Percentiles rank a stretch among this genome's conserved stretches.
Conservation (phyloP, 148 eudicot species). For the Simmondsia chinensis region DNA sequence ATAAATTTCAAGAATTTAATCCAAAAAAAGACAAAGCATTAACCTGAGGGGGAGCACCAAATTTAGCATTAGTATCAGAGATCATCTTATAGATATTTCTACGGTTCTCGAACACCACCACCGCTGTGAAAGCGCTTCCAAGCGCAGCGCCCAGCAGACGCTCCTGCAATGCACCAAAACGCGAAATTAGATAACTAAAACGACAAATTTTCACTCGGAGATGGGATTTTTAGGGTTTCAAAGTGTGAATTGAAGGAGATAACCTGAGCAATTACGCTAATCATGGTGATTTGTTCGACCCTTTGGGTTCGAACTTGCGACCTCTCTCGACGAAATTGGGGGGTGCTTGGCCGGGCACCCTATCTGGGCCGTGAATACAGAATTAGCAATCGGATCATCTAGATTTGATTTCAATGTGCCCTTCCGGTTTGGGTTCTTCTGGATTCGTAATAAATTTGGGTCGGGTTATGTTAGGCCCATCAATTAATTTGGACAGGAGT, state of each 20-base stretch:
- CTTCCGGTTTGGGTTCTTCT: too few species aligned
- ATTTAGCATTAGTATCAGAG: slow-evolving; percentile 28
- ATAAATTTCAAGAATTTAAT: not conserved
- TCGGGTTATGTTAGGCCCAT: too few species aligned
- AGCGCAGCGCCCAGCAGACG: slow-evolving; percentile 63
- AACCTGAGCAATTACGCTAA: slow-evolving; percentile 74
- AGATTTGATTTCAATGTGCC: too few species aligned
- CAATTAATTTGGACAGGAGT: too few species aligned
- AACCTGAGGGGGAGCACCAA: slow-evolving; percentile 33
- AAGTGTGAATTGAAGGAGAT: not conserved
- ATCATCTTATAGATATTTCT: slow-evolving; percentile 38
- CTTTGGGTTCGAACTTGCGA: not conserved
- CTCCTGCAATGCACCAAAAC: slow-evolving; percentile 36
- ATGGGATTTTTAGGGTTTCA: not conserved
- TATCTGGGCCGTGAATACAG: too few species aligned
- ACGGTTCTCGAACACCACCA: slow-evolving; percentile 44
- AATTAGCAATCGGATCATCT: too few species aligned
- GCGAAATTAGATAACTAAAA: not conserved
- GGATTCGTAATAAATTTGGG: too few species aligned
- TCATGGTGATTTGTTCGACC: slow-evolving; percentile 22
- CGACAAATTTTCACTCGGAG: not conserved
- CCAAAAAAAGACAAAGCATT: not conserved
- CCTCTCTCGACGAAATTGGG: too few species aligned
- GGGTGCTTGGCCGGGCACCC: too few species aligned
- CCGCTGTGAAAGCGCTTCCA: slow-evolving; percentile 32